Base-by-base conservation (phyloP, 164 flowering plant genomes). In the Aristolochia fimbriata region DNA sequence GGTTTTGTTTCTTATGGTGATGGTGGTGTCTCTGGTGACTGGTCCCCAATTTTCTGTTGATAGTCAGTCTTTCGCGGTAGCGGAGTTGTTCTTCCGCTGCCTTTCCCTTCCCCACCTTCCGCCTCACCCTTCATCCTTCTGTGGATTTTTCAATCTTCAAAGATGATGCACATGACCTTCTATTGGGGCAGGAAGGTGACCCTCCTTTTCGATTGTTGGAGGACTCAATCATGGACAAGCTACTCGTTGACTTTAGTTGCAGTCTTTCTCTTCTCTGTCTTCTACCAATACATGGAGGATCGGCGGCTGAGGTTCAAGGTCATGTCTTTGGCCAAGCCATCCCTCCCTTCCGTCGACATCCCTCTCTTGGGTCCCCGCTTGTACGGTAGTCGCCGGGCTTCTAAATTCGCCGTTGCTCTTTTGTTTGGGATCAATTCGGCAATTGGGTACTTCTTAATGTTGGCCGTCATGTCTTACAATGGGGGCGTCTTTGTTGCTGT, bases 91-190 rank as follows among this genome's bases (percentile, higher is more conserved):
- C 43, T 37, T 7, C 43, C 12, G 43, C 43, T 3, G 30, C 2
- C 30, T 27, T 27, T 27, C 30, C 30, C 30, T 27, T 27, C 30
- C 30, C 30, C 5, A 27, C 30, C 30, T 37, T 37, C 8, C 10
- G 3, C 7, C 37, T 7, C 37, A 3, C 8, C 43, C 43, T 6
- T 37, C 43, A 37, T 37, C 10, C 9, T 37, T 37, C 43, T 6
- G 12, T 37, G 12, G 43, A 37, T 37, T 3, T 37, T 3, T 49
- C 19, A 49, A 19, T 49, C 22, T 49, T 13, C 69, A 15, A 87
- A 75, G 71, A 87, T 86, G 93, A 91, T 91, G 97, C 97, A 91
- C 84, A 91, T 91, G 97, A 87, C 97, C 61, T 91, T 91, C 68
- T 91, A 87, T 82, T 91, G 97, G 97, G 76, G 93, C 65, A 71